Evolutionary conservation across 2,329 filamentous ascomycete species (phyloP), one percentile per base, ranked within the genome.

Genomic region (Pestalotiopsis sp.): DNA sequence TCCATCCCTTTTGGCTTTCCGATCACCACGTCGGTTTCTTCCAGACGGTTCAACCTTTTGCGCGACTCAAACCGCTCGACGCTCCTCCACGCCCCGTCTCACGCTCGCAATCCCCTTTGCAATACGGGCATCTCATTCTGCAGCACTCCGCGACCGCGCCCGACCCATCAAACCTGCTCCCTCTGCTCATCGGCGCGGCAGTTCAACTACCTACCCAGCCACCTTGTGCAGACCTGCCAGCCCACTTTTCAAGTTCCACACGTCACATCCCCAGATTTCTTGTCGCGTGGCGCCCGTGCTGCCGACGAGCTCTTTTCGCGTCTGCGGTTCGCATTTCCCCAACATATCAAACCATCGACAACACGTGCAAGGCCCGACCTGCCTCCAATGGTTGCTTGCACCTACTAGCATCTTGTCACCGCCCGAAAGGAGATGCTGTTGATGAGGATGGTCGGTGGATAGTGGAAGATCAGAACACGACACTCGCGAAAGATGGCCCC

Each of bases 401-500:
- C 70, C 70, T 36, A 36, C 31, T 71, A 75, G 72, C 70, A 74
- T 75, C 73, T 67, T 71, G 76, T 72, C 74, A 78, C 17, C 17
- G 14, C 14, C 45, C 45, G 7, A n/a, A 52, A 52, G 45, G 45
- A 52, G 45, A 52, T 52, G 31, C 31, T 36, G 45, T n/a, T 52
- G 82, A 82, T 83, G 83, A 89, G 84, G 84, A 89, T 87, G 87
- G 84, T 85, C 78, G 83, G 82, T 83, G 82, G 81, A 83, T 83
- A 83, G 83, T 78, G 74, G 80, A 79, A 82, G 79, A 82, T 83
- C 83, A 85, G 84, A 82, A 83, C 72, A 82, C 80, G 81, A 81
- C 80, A 81, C 78, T 76, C 75, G 75, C 82, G 86, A 90, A 93
- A 76, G 41, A 71, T 71, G 77, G 76, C 77, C 72, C 77, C 93